A percentile compares a stretch with the other conserved stretches of the same genome.
phyloP scores from a whole-genome alignment of 805 yeast genomes.

The Cyberlindnera misumaiensis region DNA sequence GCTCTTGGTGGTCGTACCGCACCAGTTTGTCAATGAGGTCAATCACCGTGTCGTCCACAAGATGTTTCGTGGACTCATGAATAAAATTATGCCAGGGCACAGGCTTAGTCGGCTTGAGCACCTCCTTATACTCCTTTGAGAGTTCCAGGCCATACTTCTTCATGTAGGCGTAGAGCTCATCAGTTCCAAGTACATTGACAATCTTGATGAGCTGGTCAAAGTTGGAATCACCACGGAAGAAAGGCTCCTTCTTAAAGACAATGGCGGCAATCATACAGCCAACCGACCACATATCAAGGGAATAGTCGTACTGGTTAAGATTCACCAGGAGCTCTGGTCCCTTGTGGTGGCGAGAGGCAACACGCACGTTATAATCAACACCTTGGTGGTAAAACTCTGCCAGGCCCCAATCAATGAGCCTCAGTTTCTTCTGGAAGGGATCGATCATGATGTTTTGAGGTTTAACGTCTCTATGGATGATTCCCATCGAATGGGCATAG shows the following conservation, averaged over 20 bases:
- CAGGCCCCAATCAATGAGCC: slow-evolving; percentile 92
- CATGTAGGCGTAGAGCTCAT: slow-evolving; percentile 62
- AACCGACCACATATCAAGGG: slow-evolving; percentile 88
- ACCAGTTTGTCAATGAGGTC: slow-evolving; percentile 77
- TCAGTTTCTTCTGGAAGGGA: slow-evolving; percentile 58
- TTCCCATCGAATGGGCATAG: slow-evolving; percentile 89
- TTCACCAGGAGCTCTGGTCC: slow-evolving; percentile 90
- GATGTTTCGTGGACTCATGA: slow-evolving; percentile 58
- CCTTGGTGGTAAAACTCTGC: slow-evolving; percentile 92
- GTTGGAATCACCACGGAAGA: slow-evolving; percentile 86
- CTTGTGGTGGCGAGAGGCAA: slow-evolving; percentile 87
- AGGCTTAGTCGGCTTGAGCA: slow-evolving; percentile 30
- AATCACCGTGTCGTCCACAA: slow-evolving; percentile 69
- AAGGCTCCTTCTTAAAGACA: slow-evolving; percentile 85
- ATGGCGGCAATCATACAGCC: slow-evolving; percentile 92
- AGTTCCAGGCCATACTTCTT: slow-evolving; percentile 64
- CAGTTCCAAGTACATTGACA: slow-evolving; percentile 82
- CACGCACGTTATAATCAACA: slow-evolving; percentile 86
- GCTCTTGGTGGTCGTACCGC: slow-evolving; percentile 81
- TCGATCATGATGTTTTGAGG: slow-evolving; percentile 97
- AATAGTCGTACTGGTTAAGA: slow-evolving; percentile 82
- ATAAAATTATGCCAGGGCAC: slow-evolving; percentile 78
- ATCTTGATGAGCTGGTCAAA: slow-evolving; percentile 89
- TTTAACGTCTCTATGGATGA: slow-evolving; percentile 92
- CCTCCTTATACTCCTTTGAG: slow-evolving; percentile 69